A percentile compares a stretch with the other conserved stretches of the same genome.
These are phyloP conservation scores for Aurantiochytrium sp. DNA, from an alignment of 108 stramenopile species.

Conservation along the genomic window DNA sequence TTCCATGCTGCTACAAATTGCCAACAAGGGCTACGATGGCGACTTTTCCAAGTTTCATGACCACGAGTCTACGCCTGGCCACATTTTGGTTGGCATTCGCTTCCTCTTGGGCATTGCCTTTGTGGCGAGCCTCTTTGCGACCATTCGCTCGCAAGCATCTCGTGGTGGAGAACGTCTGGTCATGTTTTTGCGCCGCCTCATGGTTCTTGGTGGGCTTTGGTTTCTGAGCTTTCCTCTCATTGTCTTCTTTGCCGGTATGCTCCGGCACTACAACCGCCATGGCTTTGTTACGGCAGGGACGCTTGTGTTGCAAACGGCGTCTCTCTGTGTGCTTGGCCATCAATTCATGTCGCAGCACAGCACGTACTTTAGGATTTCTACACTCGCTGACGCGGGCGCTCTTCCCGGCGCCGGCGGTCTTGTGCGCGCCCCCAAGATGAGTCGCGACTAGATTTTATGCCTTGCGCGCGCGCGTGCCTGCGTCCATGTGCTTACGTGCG, in stretches of 20 bases:
- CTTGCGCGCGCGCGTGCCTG: too few relatives aligned
- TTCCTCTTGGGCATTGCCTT: neutral
- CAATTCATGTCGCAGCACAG: constrained; percentile 18
- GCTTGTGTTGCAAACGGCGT: neutral
- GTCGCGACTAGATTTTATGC: neutral
- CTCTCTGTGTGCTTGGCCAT: neutral
- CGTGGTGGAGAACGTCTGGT: neutral
- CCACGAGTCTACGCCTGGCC: constrained; percentile 2
- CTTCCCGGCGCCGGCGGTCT: constrained; percentile 9
- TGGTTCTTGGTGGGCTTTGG: constrained; percentile 6
- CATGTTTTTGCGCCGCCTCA: neutral
- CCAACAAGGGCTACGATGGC: constrained; percentile 1
- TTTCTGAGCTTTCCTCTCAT: neutral
- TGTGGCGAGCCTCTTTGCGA: neutral
- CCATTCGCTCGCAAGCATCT: neutral
- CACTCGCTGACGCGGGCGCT: neutral
- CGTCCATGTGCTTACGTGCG: too few relatives aligned
- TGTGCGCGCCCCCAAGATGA: constrained; percentile 7
- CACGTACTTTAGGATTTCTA: constrained; percentile 9
- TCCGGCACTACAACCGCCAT: neutral
- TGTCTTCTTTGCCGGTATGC: neutral
- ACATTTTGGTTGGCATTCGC: neutral
- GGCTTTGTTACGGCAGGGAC: neutral
- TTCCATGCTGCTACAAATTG: neutral
- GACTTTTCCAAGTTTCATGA: neutral